A percentile compares a stretch with the other conserved stretches of the same genome.
These are phyloP conservation scores for Acanthamoeba rhysodes DNA, from an alignment of 208 protist species.

Conservation along the genomic window DNA sequence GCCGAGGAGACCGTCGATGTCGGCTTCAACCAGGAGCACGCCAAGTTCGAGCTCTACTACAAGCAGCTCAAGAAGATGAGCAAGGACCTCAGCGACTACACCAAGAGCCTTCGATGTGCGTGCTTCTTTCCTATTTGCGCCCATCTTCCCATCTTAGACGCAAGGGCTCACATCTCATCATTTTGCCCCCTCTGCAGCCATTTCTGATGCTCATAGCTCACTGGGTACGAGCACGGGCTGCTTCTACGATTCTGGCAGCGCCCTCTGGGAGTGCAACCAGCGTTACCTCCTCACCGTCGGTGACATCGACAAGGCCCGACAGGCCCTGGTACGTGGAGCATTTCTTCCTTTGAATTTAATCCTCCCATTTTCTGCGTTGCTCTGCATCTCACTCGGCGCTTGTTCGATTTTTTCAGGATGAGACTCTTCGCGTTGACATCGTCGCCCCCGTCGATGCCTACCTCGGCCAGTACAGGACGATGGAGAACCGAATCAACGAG, in stretches of 20 bases:
- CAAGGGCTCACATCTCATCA: no score
- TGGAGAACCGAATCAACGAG: no score
- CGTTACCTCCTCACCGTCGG: background rate
- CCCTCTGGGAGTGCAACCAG: constrained; percentile 28
- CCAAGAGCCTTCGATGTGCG: background rate
- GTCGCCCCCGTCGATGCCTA: constrained; percentile 57
- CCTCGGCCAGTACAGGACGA: constrained; percentile 57
- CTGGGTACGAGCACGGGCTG: background rate
- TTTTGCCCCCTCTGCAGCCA: background rate
- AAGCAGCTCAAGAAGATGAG: constrained; percentile 43
- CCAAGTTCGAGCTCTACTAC: background rate
- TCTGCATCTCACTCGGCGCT: background rate
- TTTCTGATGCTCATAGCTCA: background rate
- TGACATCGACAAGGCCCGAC: constrained; percentile 42
- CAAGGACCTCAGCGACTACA: constrained; percentile 20
- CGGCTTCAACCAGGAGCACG: constrained; percentile 58
- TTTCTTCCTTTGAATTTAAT: no score
- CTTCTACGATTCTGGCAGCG: background rate
- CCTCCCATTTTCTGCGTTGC: no score
- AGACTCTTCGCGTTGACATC: constrained; percentile 22
- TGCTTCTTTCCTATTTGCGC: background rate
- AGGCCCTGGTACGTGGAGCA: background rate
- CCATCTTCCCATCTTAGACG: no score
- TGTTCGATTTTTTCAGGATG: background rate
- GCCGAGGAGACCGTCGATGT: constrained; percentile 31